A percentile compares a stretch with the other conserved stretches of the same genome.
Conservation (phyloP, 768 basidiomycete genomes). For the Russula foetens region DNA sequence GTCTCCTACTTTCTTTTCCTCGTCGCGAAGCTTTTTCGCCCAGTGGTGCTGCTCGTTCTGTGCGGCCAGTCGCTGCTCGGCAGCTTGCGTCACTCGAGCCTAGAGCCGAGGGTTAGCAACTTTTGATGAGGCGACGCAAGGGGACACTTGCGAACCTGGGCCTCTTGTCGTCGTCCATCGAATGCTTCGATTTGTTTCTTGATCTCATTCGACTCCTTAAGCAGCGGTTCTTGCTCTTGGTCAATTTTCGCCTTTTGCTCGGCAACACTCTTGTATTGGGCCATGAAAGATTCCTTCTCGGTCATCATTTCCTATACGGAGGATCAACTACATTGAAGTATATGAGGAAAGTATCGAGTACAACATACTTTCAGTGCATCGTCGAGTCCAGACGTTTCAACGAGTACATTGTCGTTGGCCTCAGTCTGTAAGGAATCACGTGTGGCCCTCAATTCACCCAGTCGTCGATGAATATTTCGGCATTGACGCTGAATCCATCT, state of each 20-base stretch:
- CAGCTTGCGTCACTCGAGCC: constrained; percentile 44
- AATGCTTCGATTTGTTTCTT: constrained; percentile 45
- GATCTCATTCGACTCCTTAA: constrained; percentile 38
- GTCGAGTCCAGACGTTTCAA: constrained; percentile 49
- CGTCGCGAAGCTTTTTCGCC: constrained; percentile 42
- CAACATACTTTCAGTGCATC: constrained; percentile 42
- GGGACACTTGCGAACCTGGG: constrained; percentile 36
- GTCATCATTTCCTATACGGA: constrained; percentile 41
- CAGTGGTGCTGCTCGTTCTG: constrained; percentile 44
- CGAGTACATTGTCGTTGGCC: constrained; percentile 61
- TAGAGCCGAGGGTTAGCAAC: constrained; percentile 24
- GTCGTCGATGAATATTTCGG: background rate
- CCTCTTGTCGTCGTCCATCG: constrained; percentile 33
- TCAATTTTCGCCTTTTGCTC: constrained; percentile 42
- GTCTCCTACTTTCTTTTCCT: constrained; percentile 37
- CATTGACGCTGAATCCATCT: constrained; percentile 10
- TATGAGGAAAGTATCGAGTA: background rate
- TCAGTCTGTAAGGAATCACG: constrained; percentile 45
- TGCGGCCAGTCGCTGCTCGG: constrained; percentile 39
- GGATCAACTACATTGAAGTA: background rate
- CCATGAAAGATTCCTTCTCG: constrained; percentile 40
- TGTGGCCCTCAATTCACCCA: constrained; percentile 25
- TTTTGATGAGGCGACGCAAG: background rate
- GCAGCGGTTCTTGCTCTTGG: constrained; percentile 34
- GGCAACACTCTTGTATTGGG: constrained; percentile 43